These are phyloP conservation scores for Dalbergia oliveri DNA, from an alignment of 306 rosid genomes.

Conservation along the genomic window DNA sequence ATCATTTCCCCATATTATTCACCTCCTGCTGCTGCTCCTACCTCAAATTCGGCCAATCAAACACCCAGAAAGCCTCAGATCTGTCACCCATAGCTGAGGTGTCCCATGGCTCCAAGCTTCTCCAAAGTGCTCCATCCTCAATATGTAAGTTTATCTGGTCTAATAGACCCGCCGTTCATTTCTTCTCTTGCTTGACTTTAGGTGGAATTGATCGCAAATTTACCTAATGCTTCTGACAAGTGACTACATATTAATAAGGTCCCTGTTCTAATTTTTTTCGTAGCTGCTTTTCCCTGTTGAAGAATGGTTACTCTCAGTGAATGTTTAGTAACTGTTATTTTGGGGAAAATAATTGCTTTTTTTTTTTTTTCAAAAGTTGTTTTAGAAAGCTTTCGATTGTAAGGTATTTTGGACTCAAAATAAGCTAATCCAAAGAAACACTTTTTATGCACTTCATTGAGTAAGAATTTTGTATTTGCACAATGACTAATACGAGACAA, in stretches of 20 bases:
- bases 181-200: constrained; percentile 35
- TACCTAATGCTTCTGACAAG: constrained; percentile 7
- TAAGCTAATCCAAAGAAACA: too few species aligned
- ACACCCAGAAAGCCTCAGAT: constrained; percentile 53
- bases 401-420: too few species aligned
- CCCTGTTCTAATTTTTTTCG: background rate
- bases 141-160: constrained; percentile 63
- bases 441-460: too few species aligned
- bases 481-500: too few species aligned
- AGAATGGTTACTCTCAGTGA: background rate
- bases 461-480: too few species aligned
- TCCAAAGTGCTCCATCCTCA: constrained; percentile 54
- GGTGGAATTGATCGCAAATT: constrained; percentile 32
- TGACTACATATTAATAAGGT: constrained; percentile 1
- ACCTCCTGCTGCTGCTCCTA: constrained; percentile 57
- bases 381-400: background rate
- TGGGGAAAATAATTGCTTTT: background rate
- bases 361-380: background rate
- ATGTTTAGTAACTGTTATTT: too few species aligned
- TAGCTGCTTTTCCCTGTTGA: constrained; percentile 3
- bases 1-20: constrained; percentile 48
- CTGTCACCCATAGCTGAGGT: constrained; percentile 51
- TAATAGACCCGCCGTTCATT: constrained; percentile 8
- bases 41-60: constrained; percentile 51
- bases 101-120: constrained; percentile 50